A percentile compares a stretch with the other conserved stretches of the same genome.
These are phyloP conservation scores for Lanzia echinophila DNA, from an alignment of 2,329 filamentous ascomycete species.

Conservation along the genomic window DNA sequence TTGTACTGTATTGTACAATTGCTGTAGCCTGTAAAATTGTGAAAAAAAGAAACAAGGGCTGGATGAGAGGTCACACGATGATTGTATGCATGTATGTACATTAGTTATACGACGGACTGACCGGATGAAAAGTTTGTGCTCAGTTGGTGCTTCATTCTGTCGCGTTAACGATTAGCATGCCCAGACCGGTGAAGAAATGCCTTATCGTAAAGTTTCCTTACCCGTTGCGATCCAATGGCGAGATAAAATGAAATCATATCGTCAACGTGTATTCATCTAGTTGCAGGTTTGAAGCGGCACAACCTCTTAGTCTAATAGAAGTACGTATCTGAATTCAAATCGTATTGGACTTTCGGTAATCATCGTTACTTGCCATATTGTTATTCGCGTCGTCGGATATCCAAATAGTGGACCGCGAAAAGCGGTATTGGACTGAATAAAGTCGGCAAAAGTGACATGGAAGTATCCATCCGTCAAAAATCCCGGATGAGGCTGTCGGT, in stretches of 20 bases:
- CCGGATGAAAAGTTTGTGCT: background rate
- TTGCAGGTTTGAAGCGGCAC: background rate
- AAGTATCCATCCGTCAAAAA: background rate
- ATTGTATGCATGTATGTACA: background rate
- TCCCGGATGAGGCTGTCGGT: constrained; percentile 1
- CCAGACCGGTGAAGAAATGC: background rate
- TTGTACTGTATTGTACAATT: background rate
- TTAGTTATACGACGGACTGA: background rate
- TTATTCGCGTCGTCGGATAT: background rate
- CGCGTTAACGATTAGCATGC: background rate
- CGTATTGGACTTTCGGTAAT: background rate
- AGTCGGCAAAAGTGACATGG: background rate
- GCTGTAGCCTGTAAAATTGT: background rate
- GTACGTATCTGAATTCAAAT: background rate
- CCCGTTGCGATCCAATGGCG: background rate
- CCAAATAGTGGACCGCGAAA: background rate
- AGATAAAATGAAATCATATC: background rate
- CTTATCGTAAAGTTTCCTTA: background rate
- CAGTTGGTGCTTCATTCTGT: background rate
- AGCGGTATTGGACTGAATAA: background rate
- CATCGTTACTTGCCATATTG: background rate
- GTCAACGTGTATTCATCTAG: background rate
- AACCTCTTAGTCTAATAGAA: background rate
- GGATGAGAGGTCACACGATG: background rate
- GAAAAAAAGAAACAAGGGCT: background rate